phyloP scores from a whole-genome alignment of 441 rosid genomes.

The Raphanus hybrid region DNA sequence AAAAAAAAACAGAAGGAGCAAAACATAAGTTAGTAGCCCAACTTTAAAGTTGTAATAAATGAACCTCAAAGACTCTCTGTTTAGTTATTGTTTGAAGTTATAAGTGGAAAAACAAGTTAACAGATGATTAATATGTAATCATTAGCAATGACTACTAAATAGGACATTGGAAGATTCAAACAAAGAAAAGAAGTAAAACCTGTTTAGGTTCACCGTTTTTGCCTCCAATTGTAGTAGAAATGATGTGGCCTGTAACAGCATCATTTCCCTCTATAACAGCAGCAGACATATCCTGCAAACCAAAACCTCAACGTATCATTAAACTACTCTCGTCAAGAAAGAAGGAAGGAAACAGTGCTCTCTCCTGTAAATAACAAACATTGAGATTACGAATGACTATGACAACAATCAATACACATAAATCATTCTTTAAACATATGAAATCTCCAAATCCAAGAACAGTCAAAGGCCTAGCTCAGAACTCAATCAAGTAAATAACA shows the following conservation, averaged over 20 bases:
- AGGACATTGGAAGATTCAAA: background rate
- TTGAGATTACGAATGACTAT: background rate
- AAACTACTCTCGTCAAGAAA: constrained; percentile 16
- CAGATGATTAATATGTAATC: constrained; percentile 14
- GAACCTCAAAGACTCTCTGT: background rate
- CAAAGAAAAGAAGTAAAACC: constrained; percentile 38
- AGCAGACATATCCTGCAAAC: constrained; percentile 61
- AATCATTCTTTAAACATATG: background rate
- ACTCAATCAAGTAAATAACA: background rate
- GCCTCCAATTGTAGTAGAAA: constrained; percentile 74
- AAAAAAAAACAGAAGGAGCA: background rate
- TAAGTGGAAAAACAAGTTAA: background rate
- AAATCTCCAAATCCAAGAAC: constrained; percentile 7
- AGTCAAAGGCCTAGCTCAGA: background rate
- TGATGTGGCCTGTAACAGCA: constrained; percentile 70
- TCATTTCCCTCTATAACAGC: constrained; percentile 58
- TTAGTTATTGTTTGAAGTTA: background rate
- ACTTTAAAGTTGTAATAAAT: background rate
- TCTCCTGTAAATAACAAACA: background rate
- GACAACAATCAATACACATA: constrained; percentile 7
- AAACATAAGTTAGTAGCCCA: constrained; percentile 9
- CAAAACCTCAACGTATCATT: constrained; percentile 9
- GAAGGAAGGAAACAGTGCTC: constrained; percentile 15
- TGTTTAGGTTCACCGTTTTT: constrained; percentile 77
- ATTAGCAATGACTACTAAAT: background rate